Conservation (phyloP, 2,329 filamentous ascomycete genomes). For the Colletotrichum lentis region DNA sequence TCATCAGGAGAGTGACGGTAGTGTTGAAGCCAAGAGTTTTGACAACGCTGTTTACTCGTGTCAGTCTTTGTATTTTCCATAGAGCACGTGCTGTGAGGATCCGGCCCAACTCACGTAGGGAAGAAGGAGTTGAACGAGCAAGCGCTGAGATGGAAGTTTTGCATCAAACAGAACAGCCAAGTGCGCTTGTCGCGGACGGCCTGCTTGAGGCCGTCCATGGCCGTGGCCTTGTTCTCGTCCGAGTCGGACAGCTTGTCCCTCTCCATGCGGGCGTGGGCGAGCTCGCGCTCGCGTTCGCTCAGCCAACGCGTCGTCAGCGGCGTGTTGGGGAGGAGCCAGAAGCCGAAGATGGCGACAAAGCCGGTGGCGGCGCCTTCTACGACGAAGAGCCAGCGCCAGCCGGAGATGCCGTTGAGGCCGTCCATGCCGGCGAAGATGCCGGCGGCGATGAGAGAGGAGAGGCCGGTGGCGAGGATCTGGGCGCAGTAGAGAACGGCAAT, state of each 20-base stretch:
- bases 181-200: constrained; percentile 59
- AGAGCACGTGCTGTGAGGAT: rapidly evolving
- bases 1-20: constrained; percentile 61
- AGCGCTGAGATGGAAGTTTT: constrained; percentile 63
- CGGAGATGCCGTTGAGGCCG: constrained; percentile 61
- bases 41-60: constrained; percentile 48
- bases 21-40: constrained; percentile 58
- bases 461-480: constrained; percentile 71
- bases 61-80: neutral
- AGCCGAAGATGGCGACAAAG: constrained; percentile 66
- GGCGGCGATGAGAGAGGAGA: constrained; percentile 70
- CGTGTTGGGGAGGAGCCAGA: constrained; percentile 61
- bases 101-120: constrained; percentile 44
- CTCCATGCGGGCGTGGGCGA: constrained; percentile 58
- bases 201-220: constrained; percentile 58
- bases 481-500: constrained; percentile 68
- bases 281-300: constrained; percentile 55
- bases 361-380: constrained; percentile 68
- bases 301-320: constrained; percentile 55
- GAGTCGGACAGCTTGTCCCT: constrained; percentile 60
- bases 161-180: constrained; percentile 63
- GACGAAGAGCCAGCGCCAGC: constrained; percentile 71
- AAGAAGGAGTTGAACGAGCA: constrained; percentile 58
- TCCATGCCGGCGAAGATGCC: constrained; percentile 69
- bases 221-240: constrained; percentile 48